Base-by-base conservation (phyloP, 441 rosid genomes). In the Adansonia gregorii region DNA sequence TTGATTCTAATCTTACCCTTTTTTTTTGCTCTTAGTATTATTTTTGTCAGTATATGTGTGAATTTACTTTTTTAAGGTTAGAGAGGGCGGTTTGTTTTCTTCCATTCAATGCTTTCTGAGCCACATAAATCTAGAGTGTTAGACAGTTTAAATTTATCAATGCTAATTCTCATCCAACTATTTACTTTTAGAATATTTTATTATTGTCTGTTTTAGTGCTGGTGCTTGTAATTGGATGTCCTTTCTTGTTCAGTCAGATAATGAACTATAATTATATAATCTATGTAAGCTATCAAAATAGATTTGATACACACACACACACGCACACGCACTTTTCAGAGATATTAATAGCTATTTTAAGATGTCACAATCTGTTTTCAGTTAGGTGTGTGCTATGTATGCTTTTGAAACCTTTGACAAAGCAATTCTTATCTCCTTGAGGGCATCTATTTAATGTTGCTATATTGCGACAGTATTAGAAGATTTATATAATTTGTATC, bases 91-190 rank as follows among this genome's bases (percentile, higher is more conserved):
- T 69, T 49, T 51, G 20, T 49, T 22, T 24, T 24, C 12, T 69
- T 49, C 22, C 73, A 15, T 68, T 48, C 12, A 48, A 48, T 68
- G 41, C 73, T 69, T 69, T 69, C 73, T 22, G 48, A 71, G 35
- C 74, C 61, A 52, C 31, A 31, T 54, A 64, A 64, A 35, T 54
- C 7, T 31, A n/a, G 59, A 52, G n/a, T 27, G 6, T 51, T 31
- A 52, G 74, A 35, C 27, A 17, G 24, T 54, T 72, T 54, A 52
- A 17, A 52, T 71, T 31, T 46, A 27, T 52, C n/a, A 4, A 52
- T 52, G 48, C 61, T 19, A 52, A 27, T 71, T 71, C 22, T 71
- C n/a, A n/a, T 39, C 63, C 63, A 71, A 52, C 74, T 15, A 3
- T 70, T 52, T 52, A 70, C 12, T 31, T 46, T 4, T 51, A 51